A percentile compares a stretch with the other conserved stretches of the same genome.
These are phyloP conservation scores for Blastobotrys chiropterorum DNA, from an alignment of 805 yeast species.

Conservation along the genomic window DNA sequence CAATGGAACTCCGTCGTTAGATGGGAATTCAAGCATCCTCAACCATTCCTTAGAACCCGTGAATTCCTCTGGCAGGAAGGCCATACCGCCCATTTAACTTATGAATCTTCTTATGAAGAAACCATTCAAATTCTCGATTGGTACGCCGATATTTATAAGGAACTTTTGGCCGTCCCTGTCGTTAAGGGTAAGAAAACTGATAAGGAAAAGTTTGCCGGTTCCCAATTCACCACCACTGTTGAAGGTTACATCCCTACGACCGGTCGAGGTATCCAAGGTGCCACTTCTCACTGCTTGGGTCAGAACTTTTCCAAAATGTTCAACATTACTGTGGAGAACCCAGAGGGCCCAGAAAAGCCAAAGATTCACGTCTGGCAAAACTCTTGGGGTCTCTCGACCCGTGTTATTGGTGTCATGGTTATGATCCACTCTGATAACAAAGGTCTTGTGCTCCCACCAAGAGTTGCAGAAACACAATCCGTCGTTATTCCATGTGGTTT, in stretches of 20 bases:
- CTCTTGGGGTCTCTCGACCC: conserved; percentile 98
- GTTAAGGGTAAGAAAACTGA: conserved; percentile 92
- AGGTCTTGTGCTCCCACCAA: conserved; percentile 96
- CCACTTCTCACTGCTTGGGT: conserved; percentile 95
- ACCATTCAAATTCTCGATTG: conserved; percentile 80
- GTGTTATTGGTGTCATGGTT: conserved; percentile 98
- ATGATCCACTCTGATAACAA: conserved; percentile 98
- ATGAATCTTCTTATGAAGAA: conserved; percentile 74
- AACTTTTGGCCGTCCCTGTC: conserved; percentile 94
- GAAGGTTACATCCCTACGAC: conserved; percentile 98
- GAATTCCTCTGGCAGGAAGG: conserved; percentile 99
- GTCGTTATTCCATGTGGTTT: conserved; percentile 94
- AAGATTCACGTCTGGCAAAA: conserved; percentile 89
- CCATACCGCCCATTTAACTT: conserved; percentile 91
- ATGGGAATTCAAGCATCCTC: conserved; percentile 99
- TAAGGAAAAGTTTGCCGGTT: conserved; percentile 98
- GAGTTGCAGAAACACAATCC: conserved; percentile 88
- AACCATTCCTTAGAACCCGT: conserved; percentile 97
- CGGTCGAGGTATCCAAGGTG: conserved; percentile 99
- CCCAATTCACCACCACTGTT: conserved; percentile 87
- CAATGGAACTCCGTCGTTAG: conserved; percentile 99
- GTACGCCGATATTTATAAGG: conserved; percentile 81
- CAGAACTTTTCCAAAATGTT: conserved; percentile 99
- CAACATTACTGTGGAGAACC: conserved; percentile 90
- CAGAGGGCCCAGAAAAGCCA: conserved; percentile 81